Conservation (phyloP, 75 land plant genomes). For the Gnetum montanum region DNA sequence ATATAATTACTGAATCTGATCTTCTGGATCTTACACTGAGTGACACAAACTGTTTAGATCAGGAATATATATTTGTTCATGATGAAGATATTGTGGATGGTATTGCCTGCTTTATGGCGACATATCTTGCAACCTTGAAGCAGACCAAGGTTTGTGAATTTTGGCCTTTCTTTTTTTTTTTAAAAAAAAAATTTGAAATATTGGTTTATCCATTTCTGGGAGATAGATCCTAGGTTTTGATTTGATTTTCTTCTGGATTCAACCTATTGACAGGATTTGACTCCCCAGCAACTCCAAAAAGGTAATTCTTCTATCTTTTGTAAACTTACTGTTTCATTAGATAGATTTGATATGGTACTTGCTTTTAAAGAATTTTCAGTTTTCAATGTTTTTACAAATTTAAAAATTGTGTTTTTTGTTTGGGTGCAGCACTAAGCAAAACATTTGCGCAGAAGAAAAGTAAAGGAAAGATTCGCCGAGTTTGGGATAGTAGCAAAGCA, state of each 20-base stretch:
- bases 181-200: background rate
- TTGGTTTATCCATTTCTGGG: background rate
- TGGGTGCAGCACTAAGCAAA: slow-evolving; percentile 55
- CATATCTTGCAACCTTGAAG: slow-evolving; percentile 64
- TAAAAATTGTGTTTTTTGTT: background rate
- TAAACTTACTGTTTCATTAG: background rate
- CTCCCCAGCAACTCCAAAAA: slow-evolving; percentile 70
- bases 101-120: slow-evolving; percentile 88
- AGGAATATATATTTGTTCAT: slow-evolving; percentile 73
- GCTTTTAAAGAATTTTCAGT: background rate
- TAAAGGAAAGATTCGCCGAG: slow-evolving; percentile 61
- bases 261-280: slow-evolving; percentile 39
- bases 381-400: background rate
- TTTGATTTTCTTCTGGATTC: background rate
- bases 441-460: slow-evolving; percentile 69
- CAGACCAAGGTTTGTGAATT: slow-evolving; percentile 48
- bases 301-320: slow-evolving; percentile 28
- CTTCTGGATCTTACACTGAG: slow-evolving; percentile 28
- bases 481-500: slow-evolving; percentile 82
- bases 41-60: slow-evolving; percentile 22
- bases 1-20: slow-evolving; percentile 50
- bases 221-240: background rate
- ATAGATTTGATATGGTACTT: background rate
- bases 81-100: slow-evolving; percentile 94
- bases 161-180: slow-evolving; percentile 1